Percentiles rank a stretch among this genome's conserved stretches.
These are phyloP conservation scores for Oropetium thomaeum DNA, from an alignment of 176 grass and related monocot species.

Conservation along the genomic window DNA sequence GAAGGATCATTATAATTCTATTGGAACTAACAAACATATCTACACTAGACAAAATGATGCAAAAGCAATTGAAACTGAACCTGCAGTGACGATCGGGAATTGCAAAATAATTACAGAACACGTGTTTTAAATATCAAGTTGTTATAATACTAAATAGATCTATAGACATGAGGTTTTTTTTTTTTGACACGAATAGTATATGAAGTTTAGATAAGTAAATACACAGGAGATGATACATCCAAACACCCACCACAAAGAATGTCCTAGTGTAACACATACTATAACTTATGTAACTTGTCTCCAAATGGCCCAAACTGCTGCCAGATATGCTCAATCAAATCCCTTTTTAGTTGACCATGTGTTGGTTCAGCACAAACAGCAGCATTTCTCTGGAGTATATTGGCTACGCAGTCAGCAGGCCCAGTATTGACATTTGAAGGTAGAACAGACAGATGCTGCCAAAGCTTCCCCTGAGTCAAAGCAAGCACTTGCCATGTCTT, in stretches of 20 bases:
- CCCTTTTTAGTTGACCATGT: conserved; percentile 11
- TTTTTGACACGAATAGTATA: no score
- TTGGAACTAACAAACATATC: no score
- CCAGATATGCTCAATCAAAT: conserved; percentile 41
- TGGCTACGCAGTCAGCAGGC: conserved; percentile 18
- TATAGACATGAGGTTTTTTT: neutral
- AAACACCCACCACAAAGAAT: neutral
- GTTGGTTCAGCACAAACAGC: conserved; percentile 12
- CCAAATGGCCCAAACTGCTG: conserved; percentile 39
- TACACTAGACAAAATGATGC: no score
- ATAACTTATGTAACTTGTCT: conserved; percentile 4
- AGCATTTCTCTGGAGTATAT: conserved; percentile 20
- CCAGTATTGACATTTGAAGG: conserved; percentile 6
- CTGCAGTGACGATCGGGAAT: neutral
- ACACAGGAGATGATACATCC: neutral
- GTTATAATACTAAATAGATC: neutral
- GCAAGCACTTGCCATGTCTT: conserved; percentile 36
- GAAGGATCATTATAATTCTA: no score
- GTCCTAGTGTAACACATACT: neutral
- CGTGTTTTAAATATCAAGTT: neutral
- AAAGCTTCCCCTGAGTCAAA: conserved; percentile 16
- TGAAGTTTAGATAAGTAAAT: neutral
- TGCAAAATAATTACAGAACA: neutral
- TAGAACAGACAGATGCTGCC: neutral
- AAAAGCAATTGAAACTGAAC: no score